Evolutionary conservation across 1,284 basidiomycete genomes (phyloP), one percentile per base, ranked within the genome.

Genomic region (Boletus nobilissimus): DNA sequence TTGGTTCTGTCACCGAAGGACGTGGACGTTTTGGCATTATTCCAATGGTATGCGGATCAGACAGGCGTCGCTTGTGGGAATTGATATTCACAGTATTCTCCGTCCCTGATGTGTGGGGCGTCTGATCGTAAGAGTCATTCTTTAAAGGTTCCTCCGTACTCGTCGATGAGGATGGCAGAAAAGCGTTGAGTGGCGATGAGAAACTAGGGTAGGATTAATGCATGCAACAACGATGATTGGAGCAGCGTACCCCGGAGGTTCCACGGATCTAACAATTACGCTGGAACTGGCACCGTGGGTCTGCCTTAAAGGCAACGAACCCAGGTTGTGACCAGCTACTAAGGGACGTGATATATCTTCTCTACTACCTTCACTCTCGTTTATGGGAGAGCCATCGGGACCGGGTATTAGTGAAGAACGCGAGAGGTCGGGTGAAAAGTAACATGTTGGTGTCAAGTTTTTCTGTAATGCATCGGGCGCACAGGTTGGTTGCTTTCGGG

Each of bases 51-150:
- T 83, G 81, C 16, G 76, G 67, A 60, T 86, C 84, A 0, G 88
- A 88, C 3, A 86, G 65, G 8, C 83, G 81, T 48, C 87, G 85
- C 75, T 87, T 87, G n/a, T 81, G 81, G 5, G 54, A 10, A 2
- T 63, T 38, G 39, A 19, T 18, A 34, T 60, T 19, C 7, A 64
- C 2, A 14, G 32, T 18, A 39, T 6, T 34, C 16, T 34, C 16
- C 2, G 43, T 18, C 7, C 18, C 2, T 26, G 34, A 39, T 38
- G 63, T 34, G 2, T 6, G 38, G 10, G 38, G 5, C 1, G 14
- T 51, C n/a, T 70, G 65, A 48, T 68, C 43, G 29, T 13, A 19
- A 9, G 32, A 36, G 14, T 26, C n/a, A 48, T 29, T 39, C 3
- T 63, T 54, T 36, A 46, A 36, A 1, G 7, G n/a, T 29, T 60